Conservation (phyloP, 345 rosid genomes). For the Toxicodendron radicans region DNA sequence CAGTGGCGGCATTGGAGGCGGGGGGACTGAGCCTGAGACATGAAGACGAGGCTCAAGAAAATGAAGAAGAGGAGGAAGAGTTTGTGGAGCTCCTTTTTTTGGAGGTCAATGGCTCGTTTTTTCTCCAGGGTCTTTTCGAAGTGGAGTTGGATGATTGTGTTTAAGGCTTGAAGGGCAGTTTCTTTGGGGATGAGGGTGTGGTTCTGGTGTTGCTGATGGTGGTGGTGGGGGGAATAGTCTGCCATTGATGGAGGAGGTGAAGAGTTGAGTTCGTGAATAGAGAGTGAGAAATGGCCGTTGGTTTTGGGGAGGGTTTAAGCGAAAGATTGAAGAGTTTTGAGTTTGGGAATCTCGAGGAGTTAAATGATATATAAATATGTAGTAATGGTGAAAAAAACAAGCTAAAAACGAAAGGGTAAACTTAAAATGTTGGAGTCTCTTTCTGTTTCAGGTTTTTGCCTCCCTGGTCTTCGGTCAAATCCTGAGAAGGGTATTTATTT, state of each 20-base stretch:
- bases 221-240: constrained; percentile 57
- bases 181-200: constrained; percentile 63
- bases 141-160: constrained; percentile 95
- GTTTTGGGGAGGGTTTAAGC: not conserved
- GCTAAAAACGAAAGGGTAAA: too few species aligned
- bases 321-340: not conserved
- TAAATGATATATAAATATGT: not conserved
- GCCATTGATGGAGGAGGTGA: constrained; percentile 48
- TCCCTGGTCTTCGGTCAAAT: too few species aligned
- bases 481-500: too few species aligned
- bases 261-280: not conserved
- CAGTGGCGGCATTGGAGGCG: constrained; percentile 92
- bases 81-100: constrained; percentile 93
- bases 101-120: constrained; percentile 89
- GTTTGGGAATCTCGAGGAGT: constrained; percentile 25
- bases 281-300: not conserved
- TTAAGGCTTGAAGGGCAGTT: constrained; percentile 83
- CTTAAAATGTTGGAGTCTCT: too few species aligned
- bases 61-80: constrained; percentile 89
- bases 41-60: constrained; percentile 69
- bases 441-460: too few species aligned
- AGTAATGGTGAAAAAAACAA: too few species aligned
- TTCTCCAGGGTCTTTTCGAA: constrained; percentile 97
- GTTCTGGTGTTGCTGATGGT: constrained; percentile 43
- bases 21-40: constrained; percentile 50